Conservation (phyloP, 2,329 filamentous ascomycete species). For the Trichoderma gracile region DNA sequence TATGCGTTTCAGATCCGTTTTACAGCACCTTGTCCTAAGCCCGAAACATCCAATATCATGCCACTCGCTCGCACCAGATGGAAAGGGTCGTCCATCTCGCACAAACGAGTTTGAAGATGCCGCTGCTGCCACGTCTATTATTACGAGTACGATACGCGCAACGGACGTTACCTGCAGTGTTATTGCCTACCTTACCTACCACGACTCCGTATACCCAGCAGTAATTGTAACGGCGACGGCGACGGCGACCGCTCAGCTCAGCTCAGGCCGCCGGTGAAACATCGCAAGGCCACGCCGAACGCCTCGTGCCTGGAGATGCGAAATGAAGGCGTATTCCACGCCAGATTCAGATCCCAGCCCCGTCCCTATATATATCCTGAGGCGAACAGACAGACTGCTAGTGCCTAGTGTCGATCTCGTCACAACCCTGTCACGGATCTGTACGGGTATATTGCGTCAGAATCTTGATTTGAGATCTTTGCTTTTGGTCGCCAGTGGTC, state of each 20-base stretch:
- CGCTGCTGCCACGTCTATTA: background rate
- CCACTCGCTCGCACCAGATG: conserved; percentile 8
- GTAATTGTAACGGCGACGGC: background rate
- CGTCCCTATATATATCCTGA: conserved; percentile 13
- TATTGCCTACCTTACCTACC: no score
- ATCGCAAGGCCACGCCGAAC: conserved; percentile 1
- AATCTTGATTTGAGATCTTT: conserved; percentile 20
- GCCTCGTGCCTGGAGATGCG: conserved; percentile 1
- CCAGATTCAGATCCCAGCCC: conserved; percentile 16
- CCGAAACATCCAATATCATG: conserved; percentile 16
- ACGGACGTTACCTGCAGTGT: background rate
- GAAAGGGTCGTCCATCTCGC: conserved; percentile 17
- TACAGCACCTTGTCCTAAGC: conserved; percentile 8
- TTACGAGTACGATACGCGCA: background rate
- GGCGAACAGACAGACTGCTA: background rate
- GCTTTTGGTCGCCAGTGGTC: background rate
- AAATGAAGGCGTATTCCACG: conserved; percentile 20
- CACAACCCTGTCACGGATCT: conserved; percentile 24
- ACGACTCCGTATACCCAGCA: background rate
- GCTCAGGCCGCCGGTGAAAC: conserved; percentile 12
- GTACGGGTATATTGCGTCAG: conserved; percentile 24
- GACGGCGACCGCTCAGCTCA: background rate
- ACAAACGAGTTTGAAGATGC: conserved; percentile 15
- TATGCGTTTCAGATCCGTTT: conserved; percentile 23
- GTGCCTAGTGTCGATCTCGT: conserved; percentile 24